phyloP scores from a whole-genome alignment of 2,329 filamentous ascomycete genomes.

The Colletotrichum eleusines region DNA sequence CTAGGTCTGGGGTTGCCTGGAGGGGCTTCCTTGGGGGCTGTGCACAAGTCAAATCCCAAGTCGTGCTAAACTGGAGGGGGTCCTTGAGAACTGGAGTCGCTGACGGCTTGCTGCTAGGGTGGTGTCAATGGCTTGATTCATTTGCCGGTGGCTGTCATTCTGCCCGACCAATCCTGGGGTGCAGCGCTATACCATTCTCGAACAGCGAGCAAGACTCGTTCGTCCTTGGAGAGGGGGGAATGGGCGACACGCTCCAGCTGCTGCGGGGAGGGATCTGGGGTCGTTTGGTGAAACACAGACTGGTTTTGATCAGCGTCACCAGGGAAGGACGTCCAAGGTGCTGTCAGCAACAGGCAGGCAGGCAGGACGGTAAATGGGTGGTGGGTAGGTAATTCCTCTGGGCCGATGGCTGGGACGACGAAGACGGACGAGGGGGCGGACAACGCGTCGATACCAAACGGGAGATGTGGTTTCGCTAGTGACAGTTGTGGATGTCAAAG shows the following conservation, averaged over 20 bases:
- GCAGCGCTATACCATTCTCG: conserved; percentile 38
- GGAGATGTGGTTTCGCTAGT: conserved; percentile 2
- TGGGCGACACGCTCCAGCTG: conserved; percentile 31
- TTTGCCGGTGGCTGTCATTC: conserved; percentile 23
- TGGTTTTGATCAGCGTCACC: conserved; percentile 35
- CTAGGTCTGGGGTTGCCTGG: conserved; percentile 34
- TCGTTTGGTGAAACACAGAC: conserved; percentile 40
- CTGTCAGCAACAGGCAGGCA: neutral
- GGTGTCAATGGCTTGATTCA: conserved; percentile 32
- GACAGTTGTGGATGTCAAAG: conserved; percentile 18
- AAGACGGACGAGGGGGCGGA: conserved; percentile 7
- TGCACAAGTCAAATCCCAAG: conserved; percentile 37
- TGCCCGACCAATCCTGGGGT: conserved; percentile 28
- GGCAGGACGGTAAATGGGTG: neutral
- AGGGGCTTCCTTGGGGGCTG: conserved; percentile 40
- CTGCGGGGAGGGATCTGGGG: conserved; percentile 41
- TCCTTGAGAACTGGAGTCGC: conserved; percentile 26
- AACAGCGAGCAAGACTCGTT: conserved; percentile 29
- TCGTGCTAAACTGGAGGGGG: conserved; percentile 25
- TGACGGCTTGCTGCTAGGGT: conserved; percentile 30
- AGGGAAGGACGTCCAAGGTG: conserved; percentile 4
- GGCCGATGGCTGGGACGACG: neutral
- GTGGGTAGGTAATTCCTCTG: neutral
- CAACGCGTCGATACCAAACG: conserved; percentile 4
- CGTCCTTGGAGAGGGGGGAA: conserved; percentile 1